phyloP scores from a whole-genome alignment of 2,329 filamentous ascomycete genomes.

The Colletotrichum lini region DNA sequence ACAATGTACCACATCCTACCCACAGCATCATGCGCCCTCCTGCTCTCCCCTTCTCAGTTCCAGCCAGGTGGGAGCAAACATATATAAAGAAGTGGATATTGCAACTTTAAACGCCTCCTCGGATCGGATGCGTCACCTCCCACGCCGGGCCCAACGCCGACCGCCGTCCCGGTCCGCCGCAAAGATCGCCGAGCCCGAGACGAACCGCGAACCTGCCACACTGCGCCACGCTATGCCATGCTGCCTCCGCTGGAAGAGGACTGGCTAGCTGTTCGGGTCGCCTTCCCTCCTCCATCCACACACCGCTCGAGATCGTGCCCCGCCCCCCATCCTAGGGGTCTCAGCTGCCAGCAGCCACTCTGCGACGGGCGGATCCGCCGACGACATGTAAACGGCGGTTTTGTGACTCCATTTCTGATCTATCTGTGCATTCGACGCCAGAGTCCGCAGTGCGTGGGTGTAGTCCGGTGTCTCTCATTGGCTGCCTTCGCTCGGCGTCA shows the following conservation, averaged over 20 bases:
- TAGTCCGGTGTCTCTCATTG: background rate
- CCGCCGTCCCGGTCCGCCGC: conserved; percentile 24
- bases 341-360: background rate
- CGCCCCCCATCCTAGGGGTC: conserved; percentile 6
- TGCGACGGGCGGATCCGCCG: conserved; percentile 1
- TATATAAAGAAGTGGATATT: conserved; percentile 1
- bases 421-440: background rate
- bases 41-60: background rate
- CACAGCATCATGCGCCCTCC: too few species aligned
- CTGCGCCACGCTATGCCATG: background rate
- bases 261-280: background rate
- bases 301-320: conserved; percentile 22
- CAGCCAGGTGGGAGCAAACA: conserved; percentile 5
- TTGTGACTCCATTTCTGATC: conserved; percentile 1
- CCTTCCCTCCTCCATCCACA: background rate
- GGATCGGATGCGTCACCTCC: conserved; percentile 23
- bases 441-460: background rate
- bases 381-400: conserved; percentile 11
- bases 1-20: background rate
- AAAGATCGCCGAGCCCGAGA: conserved; percentile 38
- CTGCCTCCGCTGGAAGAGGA: background rate
- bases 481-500: background rate
- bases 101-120: conserved; percentile 33
- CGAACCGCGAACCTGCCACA: conserved; percentile 16
- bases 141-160: conserved; percentile 22